Percentiles rank a stretch among this genome's conserved stretches.
Evolutionary conservation across 441 rosid genomes (phyloP).

Genomic region (Erodium moschatum): DNA sequence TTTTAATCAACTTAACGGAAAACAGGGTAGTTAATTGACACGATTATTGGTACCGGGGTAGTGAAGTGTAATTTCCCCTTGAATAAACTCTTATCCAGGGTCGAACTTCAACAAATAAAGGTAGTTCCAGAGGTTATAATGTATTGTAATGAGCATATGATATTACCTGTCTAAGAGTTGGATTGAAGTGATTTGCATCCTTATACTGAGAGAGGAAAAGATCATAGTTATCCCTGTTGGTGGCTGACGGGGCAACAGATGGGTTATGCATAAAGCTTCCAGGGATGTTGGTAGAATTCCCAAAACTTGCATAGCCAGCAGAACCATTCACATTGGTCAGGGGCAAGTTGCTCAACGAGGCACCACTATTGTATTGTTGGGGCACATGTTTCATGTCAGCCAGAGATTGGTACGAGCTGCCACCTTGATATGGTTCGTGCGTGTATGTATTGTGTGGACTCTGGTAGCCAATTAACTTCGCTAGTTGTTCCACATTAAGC

Average conservation of each 20-base stretch:
- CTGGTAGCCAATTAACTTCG: conserved; percentile 19
- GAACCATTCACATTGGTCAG: conserved; percentile 15
- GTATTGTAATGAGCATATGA: not conserved
- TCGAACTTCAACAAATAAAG: not conserved
- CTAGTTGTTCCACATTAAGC: conserved; percentile 15
- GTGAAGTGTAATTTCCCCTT: too few relatives aligned
- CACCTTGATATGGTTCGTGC: conserved; percentile 24
- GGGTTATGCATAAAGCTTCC: conserved; percentile 23
- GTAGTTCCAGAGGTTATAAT: not conserved
- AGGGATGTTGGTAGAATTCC: conserved; percentile 20
- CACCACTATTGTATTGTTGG: conserved; percentile 15
- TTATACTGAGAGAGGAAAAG: conserved; percentile 19
- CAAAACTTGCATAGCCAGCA: conserved; percentile 26
- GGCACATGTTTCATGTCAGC: conserved; percentile 21
- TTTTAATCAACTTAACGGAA: too few relatives aligned
- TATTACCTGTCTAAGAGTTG: conserved; percentile 30
- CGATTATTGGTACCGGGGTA: too few relatives aligned
- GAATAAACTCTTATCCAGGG: not conserved
- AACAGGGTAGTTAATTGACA: too few relatives aligned
- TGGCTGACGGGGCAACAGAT: conserved; percentile 1
- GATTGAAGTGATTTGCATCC: conserved; percentile 20
- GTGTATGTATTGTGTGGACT: conserved; percentile 19
- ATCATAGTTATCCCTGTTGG: conserved; percentile 23
- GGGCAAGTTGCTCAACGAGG: conserved; percentile 24
- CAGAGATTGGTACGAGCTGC: conserved; percentile 18